Evolutionary conservation across 2,329 filamentous ascomycete genomes (phyloP).

Genomic region (Zymoseptoria brevis): DNA sequence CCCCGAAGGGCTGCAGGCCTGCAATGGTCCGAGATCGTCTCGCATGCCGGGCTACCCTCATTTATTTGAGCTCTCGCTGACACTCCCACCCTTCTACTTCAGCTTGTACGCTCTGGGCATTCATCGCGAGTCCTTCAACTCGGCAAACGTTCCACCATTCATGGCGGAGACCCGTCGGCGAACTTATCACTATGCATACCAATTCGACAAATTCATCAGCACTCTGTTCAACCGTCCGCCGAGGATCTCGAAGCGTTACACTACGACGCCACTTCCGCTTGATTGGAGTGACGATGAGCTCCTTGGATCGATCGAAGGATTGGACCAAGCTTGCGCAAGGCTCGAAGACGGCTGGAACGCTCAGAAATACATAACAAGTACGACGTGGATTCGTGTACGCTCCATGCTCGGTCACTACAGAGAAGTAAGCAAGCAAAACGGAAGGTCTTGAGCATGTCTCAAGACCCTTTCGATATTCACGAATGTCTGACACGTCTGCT

Average conservation of each 20-base stretch:
- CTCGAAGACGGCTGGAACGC: constrained; percentile 11
- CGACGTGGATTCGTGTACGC: constrained; percentile 6
- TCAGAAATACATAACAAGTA: constrained; percentile 1
- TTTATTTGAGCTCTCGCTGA: no score
- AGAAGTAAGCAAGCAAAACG: background rate
- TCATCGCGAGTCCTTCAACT: constrained; percentile 14
- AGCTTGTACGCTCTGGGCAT: constrained; percentile 48
- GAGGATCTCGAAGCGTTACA: constrained; percentile 6
- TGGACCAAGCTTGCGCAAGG: constrained; percentile 3
- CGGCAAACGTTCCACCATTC: constrained; percentile 12
- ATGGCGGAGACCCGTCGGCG: constrained; percentile 15
- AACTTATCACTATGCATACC: constrained; percentile 6
- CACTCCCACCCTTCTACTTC: no score
- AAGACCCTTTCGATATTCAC: no score
- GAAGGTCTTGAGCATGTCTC: no score
- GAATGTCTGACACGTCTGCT: background rate
- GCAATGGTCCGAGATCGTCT: no score
- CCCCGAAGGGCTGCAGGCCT: no score
- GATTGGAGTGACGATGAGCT: constrained; percentile 6
- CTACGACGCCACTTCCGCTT: constrained; percentile 3
- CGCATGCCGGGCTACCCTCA: no score
- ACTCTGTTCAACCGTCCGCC: constrained; percentile 16
- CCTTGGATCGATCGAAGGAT: background rate
- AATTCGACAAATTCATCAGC: constrained; percentile 17
- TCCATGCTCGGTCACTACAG: background rate